These are phyloP conservation scores for Wickerhamomyces chambardii DNA, from an alignment of 805 yeast genomes.

Conservation along the genomic window DNA sequence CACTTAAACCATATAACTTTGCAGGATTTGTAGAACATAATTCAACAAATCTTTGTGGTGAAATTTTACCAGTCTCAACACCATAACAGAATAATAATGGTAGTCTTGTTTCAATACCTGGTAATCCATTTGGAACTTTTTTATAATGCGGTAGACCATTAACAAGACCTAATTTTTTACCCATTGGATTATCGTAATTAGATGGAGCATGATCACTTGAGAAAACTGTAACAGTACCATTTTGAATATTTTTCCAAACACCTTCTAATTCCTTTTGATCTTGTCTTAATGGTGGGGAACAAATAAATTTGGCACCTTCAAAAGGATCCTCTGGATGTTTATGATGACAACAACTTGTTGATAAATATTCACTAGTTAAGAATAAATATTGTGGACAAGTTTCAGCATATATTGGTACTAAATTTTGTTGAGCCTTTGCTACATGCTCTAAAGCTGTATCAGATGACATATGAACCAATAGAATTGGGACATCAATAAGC, in stretches of 20 bases:
- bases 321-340: slow-evolving; percentile 22
- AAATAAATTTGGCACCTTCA: slow-evolving; percentile 39
- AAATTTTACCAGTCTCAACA: slow-evolving; percentile 28
- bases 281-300: slow-evolving; percentile 41
- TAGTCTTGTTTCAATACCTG: slow-evolving; percentile 39
- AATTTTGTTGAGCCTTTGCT: slow-evolving; percentile 29
- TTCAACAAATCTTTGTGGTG: slow-evolving; percentile 34
- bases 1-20: slow-evolving; percentile 31
- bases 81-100: slow-evolving; percentile 35
- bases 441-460: slow-evolving; percentile 31
- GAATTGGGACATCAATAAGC: slow-evolving; percentile 33
- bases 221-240: slow-evolving; percentile 38
- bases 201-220: slow-evolving; percentile 40
- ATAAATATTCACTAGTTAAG: slow-evolving; percentile 28
- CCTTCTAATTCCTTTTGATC: slow-evolving; percentile 28
- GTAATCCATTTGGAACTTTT: slow-evolving; percentile 38
- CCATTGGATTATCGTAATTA: slow-evolving; percentile 28
- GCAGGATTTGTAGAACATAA: slow-evolving; percentile 37
- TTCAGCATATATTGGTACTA: slow-evolving; percentile 36
- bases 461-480: slow-evolving; percentile 40
- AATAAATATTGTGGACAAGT: slow-evolving; percentile 43
- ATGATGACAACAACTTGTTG: slow-evolving; percentile 17
- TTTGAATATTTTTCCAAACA: slow-evolving; percentile 34
- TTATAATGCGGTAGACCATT: slow-evolving; percentile 31
- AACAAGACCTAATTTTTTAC: slow-evolving; percentile 32